phyloP scores from a whole-genome alignment of 345 rosid species.

The Aurinia saxatilis region DNA sequence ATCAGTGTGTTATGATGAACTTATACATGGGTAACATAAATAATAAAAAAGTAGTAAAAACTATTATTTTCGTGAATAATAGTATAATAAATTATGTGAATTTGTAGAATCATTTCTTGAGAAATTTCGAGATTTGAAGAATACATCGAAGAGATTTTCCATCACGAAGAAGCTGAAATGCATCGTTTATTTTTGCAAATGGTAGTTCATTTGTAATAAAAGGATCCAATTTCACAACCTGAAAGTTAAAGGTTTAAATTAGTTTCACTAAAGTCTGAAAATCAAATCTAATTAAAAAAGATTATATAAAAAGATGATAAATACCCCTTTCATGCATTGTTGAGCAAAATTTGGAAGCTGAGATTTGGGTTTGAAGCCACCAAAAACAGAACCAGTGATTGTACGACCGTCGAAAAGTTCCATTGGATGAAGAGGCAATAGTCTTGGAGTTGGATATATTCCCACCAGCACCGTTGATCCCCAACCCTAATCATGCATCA shows the following conservation, averaged over 20 bases:
- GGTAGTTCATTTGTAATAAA: constrained; percentile 27
- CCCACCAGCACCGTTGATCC: constrained; percentile 26
- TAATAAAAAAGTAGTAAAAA: too few species aligned
- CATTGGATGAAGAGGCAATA: constrained; percentile 30
- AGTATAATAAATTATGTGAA: neutral
- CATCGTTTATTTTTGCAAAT: constrained; percentile 27
- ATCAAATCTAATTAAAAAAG: neutral
- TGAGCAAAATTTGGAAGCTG: constrained; percentile 20
- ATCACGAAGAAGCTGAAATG: constrained; percentile 28
- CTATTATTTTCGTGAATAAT: neutral
- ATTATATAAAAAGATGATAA: neutral
- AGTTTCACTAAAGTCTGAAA: neutral
- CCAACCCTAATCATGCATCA: constrained; percentile 21
- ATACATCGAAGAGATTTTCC: constrained; percentile 30
- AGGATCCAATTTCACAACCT: constrained; percentile 28
- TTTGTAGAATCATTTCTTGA: constrained; percentile 18
- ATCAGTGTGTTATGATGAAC: neutral
- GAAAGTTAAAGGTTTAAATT: neutral
- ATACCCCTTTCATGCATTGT: constrained; percentile 28
- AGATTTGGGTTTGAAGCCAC: constrained; percentile 26
- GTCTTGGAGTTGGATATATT: constrained; percentile 21
- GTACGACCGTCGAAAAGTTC: constrained; percentile 23
- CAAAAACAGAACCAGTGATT: constrained; percentile 21
- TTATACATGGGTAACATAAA: neutral
- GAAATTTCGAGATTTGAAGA: constrained; percentile 21